These are phyloP conservation scores for Yamadazyma friedrichii DNA, from an alignment of 1,139 yeast species.

Conservation along the genomic window DNA sequence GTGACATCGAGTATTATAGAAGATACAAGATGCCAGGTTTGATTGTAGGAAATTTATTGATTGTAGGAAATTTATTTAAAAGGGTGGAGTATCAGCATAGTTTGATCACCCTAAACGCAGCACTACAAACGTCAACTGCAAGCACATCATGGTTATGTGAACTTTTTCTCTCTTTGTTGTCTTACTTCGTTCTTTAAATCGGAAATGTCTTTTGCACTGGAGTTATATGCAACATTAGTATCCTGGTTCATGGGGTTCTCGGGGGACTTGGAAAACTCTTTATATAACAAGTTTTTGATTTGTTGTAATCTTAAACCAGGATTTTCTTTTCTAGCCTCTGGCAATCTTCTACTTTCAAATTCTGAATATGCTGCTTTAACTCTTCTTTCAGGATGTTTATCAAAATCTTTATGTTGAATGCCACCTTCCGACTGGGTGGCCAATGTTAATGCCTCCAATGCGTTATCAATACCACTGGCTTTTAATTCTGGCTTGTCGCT, in stretches of 20 bases:
- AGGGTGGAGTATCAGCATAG: too few species aligned
- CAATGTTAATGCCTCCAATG: constrained; percentile 73
- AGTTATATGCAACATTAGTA: constrained; percentile 63
- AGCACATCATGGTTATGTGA: constrained; percentile 17
- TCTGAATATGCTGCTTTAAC: constrained; percentile 79
- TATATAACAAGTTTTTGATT: constrained; percentile 67
- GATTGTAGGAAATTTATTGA: too few species aligned
- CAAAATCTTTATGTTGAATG: constrained; percentile 61
- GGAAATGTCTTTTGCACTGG: constrained; percentile 54
- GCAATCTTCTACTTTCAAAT: constrained; percentile 68
- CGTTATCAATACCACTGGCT: constrained; percentile 77
- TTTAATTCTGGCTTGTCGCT: constrained; percentile 52
- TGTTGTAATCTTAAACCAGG: constrained; percentile 83
- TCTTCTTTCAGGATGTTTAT: constrained; percentile 87
- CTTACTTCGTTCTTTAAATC: constrained; percentile 52
- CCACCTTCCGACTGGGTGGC: constrained; percentile 52
- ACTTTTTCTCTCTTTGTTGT: constrained; percentile 44
- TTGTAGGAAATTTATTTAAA: too few species aligned
- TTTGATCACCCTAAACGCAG: too few species aligned
- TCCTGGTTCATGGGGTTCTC: constrained; percentile 86
- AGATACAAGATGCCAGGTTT: too few species aligned
- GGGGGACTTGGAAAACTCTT: constrained; percentile 78
- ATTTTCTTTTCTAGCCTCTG: constrained; percentile 71
- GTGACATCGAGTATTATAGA: too few species aligned
- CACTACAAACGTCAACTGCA: too few species aligned